These are phyloP conservation scores for Pythium monospermum DNA, from an alignment of 352 stramenopile genomes.

Conservation along the genomic window DNA sequence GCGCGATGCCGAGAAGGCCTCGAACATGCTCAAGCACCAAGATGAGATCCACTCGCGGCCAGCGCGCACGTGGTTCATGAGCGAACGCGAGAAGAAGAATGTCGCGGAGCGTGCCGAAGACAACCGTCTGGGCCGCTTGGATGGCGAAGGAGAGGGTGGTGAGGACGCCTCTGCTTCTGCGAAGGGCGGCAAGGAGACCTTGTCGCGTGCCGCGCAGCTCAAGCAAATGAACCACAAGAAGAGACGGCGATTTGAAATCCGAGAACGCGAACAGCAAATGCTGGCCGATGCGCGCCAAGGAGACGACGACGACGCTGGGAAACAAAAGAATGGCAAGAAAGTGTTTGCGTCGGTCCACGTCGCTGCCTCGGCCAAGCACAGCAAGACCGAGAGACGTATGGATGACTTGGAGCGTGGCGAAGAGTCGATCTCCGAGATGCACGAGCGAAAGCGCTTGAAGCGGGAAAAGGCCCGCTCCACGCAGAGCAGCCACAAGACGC, in stretches of 20 bases:
- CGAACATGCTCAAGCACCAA: slow-evolving; percentile 88
- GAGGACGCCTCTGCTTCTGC: no score
- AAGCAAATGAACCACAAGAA: slow-evolving; percentile 89
- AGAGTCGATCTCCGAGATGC: slow-evolving; percentile 75
- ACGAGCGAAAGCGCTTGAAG: slow-evolving; percentile 75
- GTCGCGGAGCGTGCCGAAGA: slow-evolving; percentile 66
- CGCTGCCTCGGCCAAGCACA: slow-evolving; percentile 67
- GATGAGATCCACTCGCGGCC: slow-evolving; percentile 88
- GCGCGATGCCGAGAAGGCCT: slow-evolving; percentile 84
- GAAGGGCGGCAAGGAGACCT: slow-evolving; percentile 23
- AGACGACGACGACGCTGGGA: slow-evolving; percentile 25
- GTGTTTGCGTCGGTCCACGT: slow-evolving; percentile 82
- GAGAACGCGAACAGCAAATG: slow-evolving; percentile 76
- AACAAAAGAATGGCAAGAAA: slow-evolving; percentile 42
- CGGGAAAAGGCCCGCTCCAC: slow-evolving; percentile 59
- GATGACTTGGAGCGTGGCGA: slow-evolving; percentile 53
- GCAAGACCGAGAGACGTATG: slow-evolving; percentile 68
- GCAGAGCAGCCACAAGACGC: slow-evolving; percentile 46
- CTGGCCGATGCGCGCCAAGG: slow-evolving; percentile 48
- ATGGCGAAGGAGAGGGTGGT: slow-evolving; percentile 26
- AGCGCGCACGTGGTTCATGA: slow-evolving; percentile 91
- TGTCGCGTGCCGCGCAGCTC: slow-evolving; percentile 69
- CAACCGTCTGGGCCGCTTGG: slow-evolving; percentile 42
- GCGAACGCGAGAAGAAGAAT: slow-evolving; percentile 86
- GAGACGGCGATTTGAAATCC: slow-evolving; percentile 75